Evolutionary conservation across 257 asterid species (phyloP).

Genomic region (Nicotiana knightiana): DNA sequence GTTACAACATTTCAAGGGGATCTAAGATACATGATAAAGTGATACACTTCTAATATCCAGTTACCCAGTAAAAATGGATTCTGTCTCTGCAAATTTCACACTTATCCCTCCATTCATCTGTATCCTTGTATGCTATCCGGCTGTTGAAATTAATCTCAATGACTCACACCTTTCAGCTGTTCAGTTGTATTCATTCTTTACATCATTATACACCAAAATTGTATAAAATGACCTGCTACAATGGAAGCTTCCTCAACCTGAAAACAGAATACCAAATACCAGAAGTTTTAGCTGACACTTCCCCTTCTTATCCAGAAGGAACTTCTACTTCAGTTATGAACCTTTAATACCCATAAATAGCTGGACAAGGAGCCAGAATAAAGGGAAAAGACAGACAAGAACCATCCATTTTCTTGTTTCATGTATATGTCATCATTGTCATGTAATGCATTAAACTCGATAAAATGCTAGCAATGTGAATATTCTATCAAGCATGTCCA

Average conservation of each 20-base stretch:
- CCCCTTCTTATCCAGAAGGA: neutral
- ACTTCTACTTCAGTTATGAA: neutral
- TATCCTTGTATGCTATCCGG: constrained; percentile 1
- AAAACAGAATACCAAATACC: neutral
- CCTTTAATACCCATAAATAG: neutral
- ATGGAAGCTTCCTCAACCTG: constrained; percentile 30
- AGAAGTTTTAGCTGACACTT: neutral
- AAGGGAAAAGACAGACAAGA: neutral
- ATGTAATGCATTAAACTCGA: neutral
- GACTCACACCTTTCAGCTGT: neutral
- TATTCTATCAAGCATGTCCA: neutral
- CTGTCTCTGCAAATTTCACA: neutral
- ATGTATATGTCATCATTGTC: neutral
- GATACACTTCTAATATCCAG: neutral
- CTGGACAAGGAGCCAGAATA: neutral
- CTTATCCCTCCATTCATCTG: neutral
- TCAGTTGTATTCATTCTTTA: constrained; percentile 9
- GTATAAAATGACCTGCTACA: constrained; percentile 14
- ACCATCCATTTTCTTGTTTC: neutral
- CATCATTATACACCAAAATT: constrained; percentile 10
- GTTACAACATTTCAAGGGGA: neutral
- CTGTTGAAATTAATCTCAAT: neutral
- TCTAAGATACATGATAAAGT: neutral
- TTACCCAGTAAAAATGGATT: neutral
- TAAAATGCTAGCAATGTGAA: neutral